Evolutionary conservation across 495 filamentous ascomycete species (phyloP).

Genomic region (Symbiotaphrina buchneri): DNA sequence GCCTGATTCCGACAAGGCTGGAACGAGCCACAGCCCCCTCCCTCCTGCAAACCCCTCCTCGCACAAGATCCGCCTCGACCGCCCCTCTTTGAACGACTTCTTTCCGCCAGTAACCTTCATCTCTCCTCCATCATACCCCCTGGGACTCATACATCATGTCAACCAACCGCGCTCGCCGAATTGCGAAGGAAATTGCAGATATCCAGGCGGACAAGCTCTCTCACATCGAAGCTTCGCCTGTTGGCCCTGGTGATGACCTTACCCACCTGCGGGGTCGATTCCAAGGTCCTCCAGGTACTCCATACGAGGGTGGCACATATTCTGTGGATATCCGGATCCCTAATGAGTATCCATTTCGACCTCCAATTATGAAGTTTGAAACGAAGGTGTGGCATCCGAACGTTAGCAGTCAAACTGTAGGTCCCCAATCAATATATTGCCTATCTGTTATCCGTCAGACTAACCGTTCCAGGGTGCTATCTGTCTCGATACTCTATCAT

Average conservation of each 20-base stretch:
- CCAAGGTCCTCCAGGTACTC: constrained; percentile 72
- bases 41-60: constrained; percentile 1
- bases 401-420: constrained; percentile 81
- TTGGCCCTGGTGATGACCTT: constrained; percentile 44
- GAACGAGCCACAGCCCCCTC: constrained; percentile 1
- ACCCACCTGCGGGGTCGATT: constrained; percentile 72
- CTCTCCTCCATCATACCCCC: background rate
- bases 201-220: constrained; percentile 58
- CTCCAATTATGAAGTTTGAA: constrained; percentile 78
- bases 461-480: constrained; percentile 55
- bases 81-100: no score
- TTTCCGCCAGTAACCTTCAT: no score
- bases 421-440: constrained; percentile 9
- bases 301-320: constrained; percentile 79
- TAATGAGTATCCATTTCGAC: constrained; percentile 78
- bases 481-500: constrained; percentile 80
- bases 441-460: constrained; percentile 4
- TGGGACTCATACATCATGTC: constrained; percentile 28
- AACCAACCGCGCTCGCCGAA: constrained; percentile 55
- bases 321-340: constrained; percentile 72
- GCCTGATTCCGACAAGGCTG: no score
- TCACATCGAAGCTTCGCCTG: constrained; percentile 43
- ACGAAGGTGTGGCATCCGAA: constrained; percentile 98
- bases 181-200: constrained; percentile 81
- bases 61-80: no score